Conservation (phyloP, 129 eudicot genomes). For the carrot (Daucus carota) region DH1_v3.0 NC_030388.2:12847001-12847500, state of each 20-base stretch:
- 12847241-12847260: constrained; percentile 36
- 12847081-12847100: no score
- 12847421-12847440: constrained; percentile 45
- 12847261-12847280: constrained; percentile 67
- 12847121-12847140: neutral
- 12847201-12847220: constrained; percentile 44
- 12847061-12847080: neutral
- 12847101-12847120: no score
- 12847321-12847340: constrained; percentile 67
- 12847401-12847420: constrained; percentile 97
- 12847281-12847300: constrained; percentile 39
- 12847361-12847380: constrained; percentile 33
- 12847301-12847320: constrained; percentile 48
- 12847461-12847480: constrained; percentile 25
- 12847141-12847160: neutral
- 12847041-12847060: neutral
- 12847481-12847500: constrained; percentile 25
- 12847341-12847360: constrained; percentile 46
- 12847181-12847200: neutral
- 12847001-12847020: neutral
- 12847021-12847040: neutral
- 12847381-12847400: constrained; percentile 57
- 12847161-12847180: neutral
- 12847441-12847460: constrained; percentile 18
- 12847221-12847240: constrained; percentile 36